Base-by-base conservation (phyloP, 2,329 filamentous ascomycete genomes). In the Fusarium dimerum region DNA sequence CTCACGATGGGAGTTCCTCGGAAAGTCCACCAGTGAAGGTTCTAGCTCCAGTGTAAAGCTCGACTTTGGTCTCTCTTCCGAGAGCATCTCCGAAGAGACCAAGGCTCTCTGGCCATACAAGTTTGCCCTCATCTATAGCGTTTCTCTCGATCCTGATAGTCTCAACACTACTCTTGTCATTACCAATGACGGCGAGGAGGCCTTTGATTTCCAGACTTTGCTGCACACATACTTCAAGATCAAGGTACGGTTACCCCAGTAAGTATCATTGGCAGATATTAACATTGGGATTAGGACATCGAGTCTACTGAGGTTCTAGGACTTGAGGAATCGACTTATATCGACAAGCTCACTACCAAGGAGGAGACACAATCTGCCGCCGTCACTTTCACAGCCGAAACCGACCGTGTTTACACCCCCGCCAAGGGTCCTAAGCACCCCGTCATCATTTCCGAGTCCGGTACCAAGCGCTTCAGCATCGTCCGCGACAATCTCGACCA, bases 121-220 rank as follows among this genome's bases (percentile, higher is more conserved):
- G 57, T 99, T 99, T 71, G 89, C 88, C 5, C 81, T 97, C 47
- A 88, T 97, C 50, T 99, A 99, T 79, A 95, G 89, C 66, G 91
- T 99, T 53, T 96, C 90, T 3, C 77, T 99, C 60, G 85, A 84
- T 57, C 85, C 82, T 61, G 86, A 88, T 36, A 85, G 83, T 36
- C 76, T 99, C 68, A 85, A 85, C 68, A 96, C 93, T 3, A 86
- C 87, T 56, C 78, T 99, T 51, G 88, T 93, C 57, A 87, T 97
- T 50, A 89, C 90, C 69, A 99, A 99, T 71, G 88, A 96, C 71
- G 92, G 90, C 50, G 79, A 83, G 38, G 76, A 86, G 73, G 78
- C 88, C 30, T 97, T 96, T 71, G 93, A 97, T 62, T 96, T 93
- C 74, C 92, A 97, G 78, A 84, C 90, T 52, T 76, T 99, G 67